Evolutionary conservation across 352 stramenopile genomes (phyloP).

Genomic region (Globisporangium echinulatum): DNA sequence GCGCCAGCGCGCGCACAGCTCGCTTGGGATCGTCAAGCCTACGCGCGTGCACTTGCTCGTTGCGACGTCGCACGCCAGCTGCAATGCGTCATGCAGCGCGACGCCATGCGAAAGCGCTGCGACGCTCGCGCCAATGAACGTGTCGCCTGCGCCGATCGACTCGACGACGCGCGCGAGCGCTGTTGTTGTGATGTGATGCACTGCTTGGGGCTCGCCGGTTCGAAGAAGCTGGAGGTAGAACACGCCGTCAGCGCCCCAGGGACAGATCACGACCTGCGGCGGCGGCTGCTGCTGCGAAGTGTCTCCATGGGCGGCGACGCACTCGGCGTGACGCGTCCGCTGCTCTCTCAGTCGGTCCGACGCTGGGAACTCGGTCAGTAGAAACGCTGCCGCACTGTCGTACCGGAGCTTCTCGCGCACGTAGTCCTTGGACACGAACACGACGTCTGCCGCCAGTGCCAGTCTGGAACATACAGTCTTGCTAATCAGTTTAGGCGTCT

Average conservation of each 20-base stretch:
- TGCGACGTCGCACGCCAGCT: slow-evolving; percentile 41
- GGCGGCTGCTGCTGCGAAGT: neutral
- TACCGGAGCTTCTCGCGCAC: slow-evolving; percentile 48
- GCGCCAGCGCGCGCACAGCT: slow-evolving; percentile 16
- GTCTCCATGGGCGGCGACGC: too few relatives aligned
- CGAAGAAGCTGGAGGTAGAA: slow-evolving; percentile 34
- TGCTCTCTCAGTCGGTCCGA: neutral
- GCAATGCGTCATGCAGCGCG: slow-evolving; percentile 27
- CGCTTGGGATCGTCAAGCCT: slow-evolving; percentile 33
- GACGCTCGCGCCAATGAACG: slow-evolving; percentile 62
- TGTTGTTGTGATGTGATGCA: slow-evolving; percentile 30
- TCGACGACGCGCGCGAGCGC: slow-evolving; percentile 38
- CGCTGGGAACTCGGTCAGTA: slow-evolving; percentile 11
- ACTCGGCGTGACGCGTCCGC: too few relatives aligned
- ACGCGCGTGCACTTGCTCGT: slow-evolving; percentile 53
- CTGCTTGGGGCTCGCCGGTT: neutral
- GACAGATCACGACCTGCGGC: slow-evolving; percentile 51
- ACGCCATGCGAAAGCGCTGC: slow-evolving; percentile 29
- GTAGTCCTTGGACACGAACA: slow-evolving; percentile 76
- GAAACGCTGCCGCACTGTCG: slow-evolving; percentile 33
- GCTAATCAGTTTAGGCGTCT: neutral
- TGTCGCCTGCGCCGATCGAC: slow-evolving; percentile 67
- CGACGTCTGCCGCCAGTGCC: slow-evolving; percentile 30
- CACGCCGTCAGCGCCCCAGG: slow-evolving; percentile 54
- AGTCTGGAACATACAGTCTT: slow-evolving; percentile 23